Evolutionary conservation across 1,139 yeast genomes (phyloP).

Genomic region (Lodderomyces jiufengensis): DNA sequence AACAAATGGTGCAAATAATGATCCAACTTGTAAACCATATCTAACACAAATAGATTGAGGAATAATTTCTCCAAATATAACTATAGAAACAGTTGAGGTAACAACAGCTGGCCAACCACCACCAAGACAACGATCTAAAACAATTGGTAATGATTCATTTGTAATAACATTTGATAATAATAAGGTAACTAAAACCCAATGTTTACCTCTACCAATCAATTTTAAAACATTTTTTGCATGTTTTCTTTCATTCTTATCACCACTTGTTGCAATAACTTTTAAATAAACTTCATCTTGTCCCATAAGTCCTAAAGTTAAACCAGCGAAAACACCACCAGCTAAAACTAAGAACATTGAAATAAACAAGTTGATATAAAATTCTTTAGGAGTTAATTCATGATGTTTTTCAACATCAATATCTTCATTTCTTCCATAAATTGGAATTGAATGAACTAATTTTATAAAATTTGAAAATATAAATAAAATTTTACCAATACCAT

Average conservation of each 20-base stretch:
- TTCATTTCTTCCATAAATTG: slow-evolving; percentile 14
- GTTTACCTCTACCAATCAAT: slow-evolving; percentile 81
- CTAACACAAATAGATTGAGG: slow-evolving; percentile 94
- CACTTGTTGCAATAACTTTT: slow-evolving; percentile 63
- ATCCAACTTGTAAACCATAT: slow-evolving; percentile 88
- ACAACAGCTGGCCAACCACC: slow-evolving; percentile 99
- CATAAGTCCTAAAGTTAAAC: slow-evolving; percentile 90
- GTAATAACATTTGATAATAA: slow-evolving; percentile 86
- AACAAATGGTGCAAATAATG: slow-evolving; percentile 88
- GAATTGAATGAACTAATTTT: slow-evolving; percentile 26
- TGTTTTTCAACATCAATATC: slow-evolving; percentile 10
- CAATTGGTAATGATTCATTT: slow-evolving; percentile 92
- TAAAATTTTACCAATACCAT: slow-evolving; percentile 17
- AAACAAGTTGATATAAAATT: slow-evolving; percentile 52
- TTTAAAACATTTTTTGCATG: slow-evolving; percentile 73
- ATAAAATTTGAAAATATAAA: slow-evolving; percentile 22
- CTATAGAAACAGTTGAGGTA: slow-evolving; percentile 86
- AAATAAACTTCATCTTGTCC: slow-evolving; percentile 95
- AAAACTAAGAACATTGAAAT: slow-evolving; percentile 69
- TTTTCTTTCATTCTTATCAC: slow-evolving; percentile 57
- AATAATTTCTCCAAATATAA: slow-evolving; percentile 92
- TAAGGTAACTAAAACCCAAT: slow-evolving; percentile 95
- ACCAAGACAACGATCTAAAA: slow-evolving; percentile 85
- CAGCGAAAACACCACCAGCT: slow-evolving; percentile 95
- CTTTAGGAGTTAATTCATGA: slow-evolving; percentile 29